Evolutionary conservation across 1,284 basidiomycete genomes (phyloP), one percentile per base, ranked within the genome.

Genomic region (Golubevia pallescens): DNA sequence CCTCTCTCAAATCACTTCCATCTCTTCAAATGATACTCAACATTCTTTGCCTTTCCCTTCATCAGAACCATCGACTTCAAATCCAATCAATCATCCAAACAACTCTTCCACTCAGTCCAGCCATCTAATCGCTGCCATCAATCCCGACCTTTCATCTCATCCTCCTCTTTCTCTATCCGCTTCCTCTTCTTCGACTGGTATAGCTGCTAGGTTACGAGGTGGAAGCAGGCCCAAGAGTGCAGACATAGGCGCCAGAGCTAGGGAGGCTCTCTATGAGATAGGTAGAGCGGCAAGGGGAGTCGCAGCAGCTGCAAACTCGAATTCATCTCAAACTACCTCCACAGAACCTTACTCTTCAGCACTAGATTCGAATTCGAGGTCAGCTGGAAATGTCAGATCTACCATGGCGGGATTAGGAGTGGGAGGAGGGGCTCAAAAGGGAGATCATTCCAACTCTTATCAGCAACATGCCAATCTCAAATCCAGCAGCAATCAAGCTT

Each of bases 191-290:
- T 38, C 34, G 10, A 5, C 34, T 38, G 34, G 34, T 4, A 38
- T 38, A 5, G 5, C 34, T 38, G 34, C 5, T 5, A 38, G 10
- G 34, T 5, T 38, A 4, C 3, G 34, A 38, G 34, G 34, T 5
- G 34, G 34, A 4, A 38, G 34, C 10, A 42, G 65, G 23, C 70
- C 67, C 8, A 58, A 67, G 32, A 74, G 67, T 34, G 65, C 62
- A 19, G 73, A 69, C 52, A 62, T 74, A 19, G 61, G 65, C 6
- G 67, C 67, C 24, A 63, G 61, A 32, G 66, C 73, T 14, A 51
- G 61, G 20, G 73, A 71, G 23, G 73, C 70, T 1, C 54, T 74
- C 57, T 65, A 21, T 58, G 69, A 71, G n/a, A 63, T 71, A 10
- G 67, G 67, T 38, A 38, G 34, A 38, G 34, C 34, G 3, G 34